Percentiles rank a stretch among this genome's conserved stretches.
Conservation (phyloP, 2,329 filamentous ascomycete genomes). For the Penicillium brevicompactum region DNA sequence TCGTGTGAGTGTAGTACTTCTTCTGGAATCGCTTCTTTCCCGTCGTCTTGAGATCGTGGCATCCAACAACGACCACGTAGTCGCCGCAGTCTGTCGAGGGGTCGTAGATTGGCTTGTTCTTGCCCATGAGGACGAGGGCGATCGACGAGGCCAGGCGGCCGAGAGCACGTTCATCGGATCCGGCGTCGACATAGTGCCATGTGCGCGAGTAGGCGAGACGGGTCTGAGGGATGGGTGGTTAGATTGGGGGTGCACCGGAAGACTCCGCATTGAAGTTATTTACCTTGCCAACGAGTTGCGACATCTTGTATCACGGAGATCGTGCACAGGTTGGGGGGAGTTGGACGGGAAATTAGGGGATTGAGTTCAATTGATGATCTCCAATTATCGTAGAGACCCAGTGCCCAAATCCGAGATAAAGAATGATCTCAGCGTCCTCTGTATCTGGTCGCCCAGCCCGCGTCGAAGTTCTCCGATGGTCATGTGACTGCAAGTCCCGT, state of each 20-base stretch:
- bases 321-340: neutral
- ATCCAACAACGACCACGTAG: constrained; percentile 94
- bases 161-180: constrained; percentile 72
- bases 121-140: constrained; percentile 89
- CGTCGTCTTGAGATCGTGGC: constrained; percentile 81
- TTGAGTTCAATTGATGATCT: neutral
- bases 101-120: constrained; percentile 98
- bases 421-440: constrained; percentile 7
- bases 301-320: constrained; percentile 36
- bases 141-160: constrained; percentile 88
- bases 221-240: constrained; percentile 61
- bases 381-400: neutral
- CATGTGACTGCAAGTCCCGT: constrained; percentile 38
- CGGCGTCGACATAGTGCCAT: constrained; percentile 88
- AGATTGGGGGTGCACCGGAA: constrained; percentile 5
- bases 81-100: constrained; percentile 98
- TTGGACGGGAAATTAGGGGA: neutral
- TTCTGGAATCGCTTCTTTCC: constrained; percentile 94
- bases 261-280: constrained; percentile 9
- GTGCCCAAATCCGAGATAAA: constrained; percentile 1
- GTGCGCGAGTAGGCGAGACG: constrained; percentile 92
- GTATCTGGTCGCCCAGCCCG: constrained; percentile 1
- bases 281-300: constrained; percentile 50
- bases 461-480: constrained; percentile 7
- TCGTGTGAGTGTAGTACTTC: constrained; percentile 93